phyloP scores from a whole-genome alignment of 306 rosid genomes.

The Glycine tomentella region DNA sequence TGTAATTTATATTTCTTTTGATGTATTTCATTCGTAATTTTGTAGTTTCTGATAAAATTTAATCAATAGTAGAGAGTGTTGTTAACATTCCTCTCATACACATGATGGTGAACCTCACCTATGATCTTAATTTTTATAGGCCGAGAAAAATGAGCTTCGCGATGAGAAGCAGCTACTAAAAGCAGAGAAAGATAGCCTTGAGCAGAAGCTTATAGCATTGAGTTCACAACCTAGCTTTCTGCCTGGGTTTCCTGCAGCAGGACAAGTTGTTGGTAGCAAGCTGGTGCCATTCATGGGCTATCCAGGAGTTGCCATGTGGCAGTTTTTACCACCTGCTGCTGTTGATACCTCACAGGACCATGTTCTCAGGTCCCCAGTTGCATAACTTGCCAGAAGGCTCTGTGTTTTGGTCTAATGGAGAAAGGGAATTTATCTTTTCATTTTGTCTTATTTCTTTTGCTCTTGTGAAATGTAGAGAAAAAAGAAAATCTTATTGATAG shows the following conservation, averaged over 20 bases:
- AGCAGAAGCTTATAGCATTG: constrained; percentile 59
- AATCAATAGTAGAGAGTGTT: no score
- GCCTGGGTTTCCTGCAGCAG: constrained; percentile 46
- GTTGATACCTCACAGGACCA: constrained; percentile 92
- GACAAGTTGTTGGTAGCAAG: constrained; percentile 71
- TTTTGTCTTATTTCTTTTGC: neutral
- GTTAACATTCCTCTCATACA: no score
- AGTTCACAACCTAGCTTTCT: constrained; percentile 62
- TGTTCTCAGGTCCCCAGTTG: constrained; percentile 84
- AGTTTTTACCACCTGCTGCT: constrained; percentile 77
- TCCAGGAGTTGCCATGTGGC: constrained; percentile 91
- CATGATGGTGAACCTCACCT: neutral
- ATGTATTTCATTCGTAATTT: no score
- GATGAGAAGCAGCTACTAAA: constrained; percentile 84
- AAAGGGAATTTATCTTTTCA: neutral
- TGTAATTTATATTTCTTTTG: no score
- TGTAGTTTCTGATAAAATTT: no score
- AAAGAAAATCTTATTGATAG: neutral
- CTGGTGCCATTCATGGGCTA: constrained; percentile 74
- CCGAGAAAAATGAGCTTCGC: constrained; percentile 85
- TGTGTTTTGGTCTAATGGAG: constrained; percentile 15
- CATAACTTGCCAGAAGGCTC: constrained; percentile 48
- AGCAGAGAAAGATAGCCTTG: constrained; percentile 72
- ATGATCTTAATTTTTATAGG: constrained; percentile 47
- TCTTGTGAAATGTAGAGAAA: neutral